These are phyloP conservation scores for Coemansia umbellata DNA, from an alignment of 192 early-diverging fungal species.

Conservation along the genomic window DNA sequence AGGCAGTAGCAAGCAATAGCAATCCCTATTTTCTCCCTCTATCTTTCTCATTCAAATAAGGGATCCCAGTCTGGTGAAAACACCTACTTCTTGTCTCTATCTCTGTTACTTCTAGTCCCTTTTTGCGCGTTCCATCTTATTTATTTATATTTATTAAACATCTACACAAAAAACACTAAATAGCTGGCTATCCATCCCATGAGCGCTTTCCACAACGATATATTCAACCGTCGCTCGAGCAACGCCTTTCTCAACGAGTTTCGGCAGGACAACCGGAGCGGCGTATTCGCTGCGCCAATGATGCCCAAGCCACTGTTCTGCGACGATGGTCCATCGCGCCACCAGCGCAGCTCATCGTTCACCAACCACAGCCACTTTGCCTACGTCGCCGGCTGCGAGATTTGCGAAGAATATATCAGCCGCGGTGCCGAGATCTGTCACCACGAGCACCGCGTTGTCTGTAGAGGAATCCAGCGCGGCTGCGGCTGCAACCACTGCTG, in stretches of 20 bases:
- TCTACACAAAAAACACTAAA: too few species aligned
- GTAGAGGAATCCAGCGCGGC: constrained; percentile 21
- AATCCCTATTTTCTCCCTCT: too few species aligned
- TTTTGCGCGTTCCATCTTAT: too few species aligned
- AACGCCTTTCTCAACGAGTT: constrained; percentile 21
- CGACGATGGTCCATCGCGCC: constrained; percentile 2
- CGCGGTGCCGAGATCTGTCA: constrained; percentile 23
- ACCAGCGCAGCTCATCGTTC: constrained; percentile 14
- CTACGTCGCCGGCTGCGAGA: constrained; percentile 39
- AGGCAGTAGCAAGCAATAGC: too few species aligned
- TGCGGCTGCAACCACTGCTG: constrained; percentile 30
- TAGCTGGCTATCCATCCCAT: too few species aligned
- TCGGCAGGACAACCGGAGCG: constrained; percentile 23
- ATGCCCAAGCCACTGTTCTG: constrained; percentile 43
- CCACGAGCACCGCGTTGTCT: constrained; percentile 40
- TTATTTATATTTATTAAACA: neutral
- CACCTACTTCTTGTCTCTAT: too few species aligned
- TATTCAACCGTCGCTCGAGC: constrained; percentile 33
- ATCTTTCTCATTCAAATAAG: too few species aligned
- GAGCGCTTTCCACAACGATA: constrained; percentile 47
- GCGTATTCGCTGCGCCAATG: constrained; percentile 31
- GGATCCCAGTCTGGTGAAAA: too few species aligned
- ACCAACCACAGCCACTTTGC: constrained; percentile 26
- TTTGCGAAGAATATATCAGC: constrained; percentile 40
- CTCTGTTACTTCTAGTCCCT: too few species aligned